Base-by-base conservation (phyloP, 805 yeast genomes). In the Ogataea pini region DNA sequence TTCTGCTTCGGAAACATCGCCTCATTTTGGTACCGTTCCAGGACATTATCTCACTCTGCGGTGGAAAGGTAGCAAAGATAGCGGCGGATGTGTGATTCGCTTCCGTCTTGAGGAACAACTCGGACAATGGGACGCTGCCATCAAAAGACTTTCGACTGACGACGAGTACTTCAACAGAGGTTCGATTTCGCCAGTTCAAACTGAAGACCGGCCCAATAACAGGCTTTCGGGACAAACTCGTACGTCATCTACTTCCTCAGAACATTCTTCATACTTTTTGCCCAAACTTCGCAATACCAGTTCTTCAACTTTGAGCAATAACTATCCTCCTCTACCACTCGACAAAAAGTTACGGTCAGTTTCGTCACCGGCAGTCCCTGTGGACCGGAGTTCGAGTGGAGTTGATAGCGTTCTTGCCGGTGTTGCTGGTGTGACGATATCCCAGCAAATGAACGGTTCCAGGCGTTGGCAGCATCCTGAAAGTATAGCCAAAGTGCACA, bases 21-120 rank as follows among this genome's bases (percentile, higher is more conserved):
- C 59, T 1, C 59, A 61, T 42, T 67, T 66, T 42, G 50, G 58
- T 3, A 25, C 67, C 68, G 39, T 55, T 63, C 54, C 67, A n/a
- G 83, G 84, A 5, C 81, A 83, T 60, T 77, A 79, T 12, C 69
- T 86, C 55, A 78, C 84, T 31, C 77, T 86, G 9, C 78, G 87
- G 13, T 87, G 94, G 94, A 80, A 83, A n/a, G 94, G 96, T 7
- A 82, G 85, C 44, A 83, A 82, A 59, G 97, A 91, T 55, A 83
- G 87, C 24, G 97, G 96, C 12, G 82, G 88, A 16, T 90, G 94
- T 58, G 80, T 89, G 14, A 76, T 94, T 62, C 78, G 88, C 48
- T 89, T 89, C 67, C 78, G 85, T 51, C 85, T 85, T 44, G 97
- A 91, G 60, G 98, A 94, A 64, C 75, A 76, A 14, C 75, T 95